Evolutionary conservation across 2,329 filamentous ascomycete species (phyloP), one percentile per base, ranked within the genome.

Genomic region (Chaetomiaceae sp.): DNA sequence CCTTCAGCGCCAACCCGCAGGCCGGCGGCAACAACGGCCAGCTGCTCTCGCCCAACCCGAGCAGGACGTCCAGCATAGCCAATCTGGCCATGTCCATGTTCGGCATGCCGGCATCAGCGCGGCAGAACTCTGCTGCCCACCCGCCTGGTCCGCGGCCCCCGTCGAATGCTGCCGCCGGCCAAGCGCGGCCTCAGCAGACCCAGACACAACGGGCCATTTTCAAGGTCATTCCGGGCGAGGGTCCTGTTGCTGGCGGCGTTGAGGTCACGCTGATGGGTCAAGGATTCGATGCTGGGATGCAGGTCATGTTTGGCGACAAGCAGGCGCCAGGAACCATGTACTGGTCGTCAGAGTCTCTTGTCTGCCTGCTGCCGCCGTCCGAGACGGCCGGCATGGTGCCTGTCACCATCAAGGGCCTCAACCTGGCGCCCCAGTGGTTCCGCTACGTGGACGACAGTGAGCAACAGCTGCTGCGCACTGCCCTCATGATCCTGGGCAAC

Each of bases 191-290:
- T 44, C 77, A 79, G 54, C 73, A 78, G 51, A 66, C 72, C 6
- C 76, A 80, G 12, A 37, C 71, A 11, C 75, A 80, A 2, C 81
- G 85, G 1, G 80, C 81, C 17, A 92, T 95, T 20, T 85, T 89
- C 66, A 92, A 91, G 67, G 79, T 96, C 57, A 89, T 94, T 33
- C 91, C 91, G 0, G 80, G 80, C 27, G 88, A 95, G 68, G 91
- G 91, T 0, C 88, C 91, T 6, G 88, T 85, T 54, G 83, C 82
- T 33, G 91, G 91, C 55, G 91, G 91, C 38, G 91, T 89, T 48
- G 91, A 96, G 68, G 89, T 96, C 3, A 92, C 89, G 0, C 81
- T 94, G 52, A 75, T 95, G 8, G 91, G 91, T 17, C 88, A 84
- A 59, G 83, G 85, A 14, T 95, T 96, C 67, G 85, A 84, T 59